Evolutionary conservation across 2,329 filamentous ascomycete species (phyloP).

Genomic region (Ophiostoma perfectum): DNA sequence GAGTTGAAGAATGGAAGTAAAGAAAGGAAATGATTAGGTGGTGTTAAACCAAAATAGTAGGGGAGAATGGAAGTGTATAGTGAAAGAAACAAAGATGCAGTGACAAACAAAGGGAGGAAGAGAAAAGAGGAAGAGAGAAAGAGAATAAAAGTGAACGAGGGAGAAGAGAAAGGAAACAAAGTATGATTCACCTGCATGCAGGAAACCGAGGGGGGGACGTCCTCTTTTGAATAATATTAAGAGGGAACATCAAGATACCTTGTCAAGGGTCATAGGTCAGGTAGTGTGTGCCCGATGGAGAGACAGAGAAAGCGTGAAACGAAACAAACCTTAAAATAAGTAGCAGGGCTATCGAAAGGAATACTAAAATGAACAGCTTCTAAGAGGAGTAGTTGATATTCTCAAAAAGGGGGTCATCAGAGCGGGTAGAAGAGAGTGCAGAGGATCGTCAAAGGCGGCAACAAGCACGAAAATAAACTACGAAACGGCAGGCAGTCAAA

Average conservation of each 20-base stretch:
- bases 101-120: background rate
- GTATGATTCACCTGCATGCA: too few species aligned
- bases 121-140: background rate
- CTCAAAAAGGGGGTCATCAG: background rate
- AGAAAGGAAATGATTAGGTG: background rate
- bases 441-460: conserved; percentile 2
- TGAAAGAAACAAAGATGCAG: too few species aligned
- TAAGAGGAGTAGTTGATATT: too few species aligned
- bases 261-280: background rate
- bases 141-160: background rate
- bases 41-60: conserved; percentile 6
- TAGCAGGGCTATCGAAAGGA: background rate
- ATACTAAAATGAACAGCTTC: background rate
- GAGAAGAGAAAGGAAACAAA: background rate
- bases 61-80: background rate
- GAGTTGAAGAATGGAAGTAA: background rate
- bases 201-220: background rate
- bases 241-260: background rate
- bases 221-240: background rate
- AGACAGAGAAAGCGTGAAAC: background rate
- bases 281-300: background rate
- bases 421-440: background rate
- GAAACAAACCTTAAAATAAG: background rate
- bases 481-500: too few species aligned
- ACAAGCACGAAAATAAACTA: background rate